phyloP scores from a whole-genome alignment of 495 filamentous ascomycete species.

The Chlorociboria aeruginascens region DNA sequence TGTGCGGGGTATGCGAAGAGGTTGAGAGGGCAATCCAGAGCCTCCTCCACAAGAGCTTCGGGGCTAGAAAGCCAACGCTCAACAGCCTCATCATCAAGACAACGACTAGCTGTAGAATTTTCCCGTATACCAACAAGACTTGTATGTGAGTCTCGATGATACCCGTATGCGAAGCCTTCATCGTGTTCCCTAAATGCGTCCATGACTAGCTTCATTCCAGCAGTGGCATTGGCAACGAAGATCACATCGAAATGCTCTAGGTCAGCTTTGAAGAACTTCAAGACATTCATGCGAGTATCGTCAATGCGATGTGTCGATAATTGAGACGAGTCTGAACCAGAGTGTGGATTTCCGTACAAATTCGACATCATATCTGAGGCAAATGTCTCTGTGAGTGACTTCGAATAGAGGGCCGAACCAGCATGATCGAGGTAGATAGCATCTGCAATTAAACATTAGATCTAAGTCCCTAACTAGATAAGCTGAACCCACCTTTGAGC shows the following conservation, averaged over 20 bases:
- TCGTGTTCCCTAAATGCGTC: conserved; percentile 57
- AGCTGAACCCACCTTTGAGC: conserved; percentile 49
- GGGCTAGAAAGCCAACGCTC: conserved; percentile 46
- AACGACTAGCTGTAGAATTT: conserved; percentile 47
- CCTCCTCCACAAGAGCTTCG: conserved; percentile 10
- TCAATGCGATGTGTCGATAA: conserved; percentile 62
- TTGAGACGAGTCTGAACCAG: conserved; percentile 70
- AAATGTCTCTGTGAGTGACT: conserved; percentile 70
- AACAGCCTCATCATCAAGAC: conserved; percentile 59
- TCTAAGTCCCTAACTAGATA: neutral
- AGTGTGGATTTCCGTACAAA: conserved; percentile 88
- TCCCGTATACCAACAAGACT: conserved; percentile 79
- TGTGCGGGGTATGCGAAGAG: conserved; percentile 84
- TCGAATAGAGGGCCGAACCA: conserved; percentile 71
- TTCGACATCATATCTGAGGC: conserved; percentile 61
- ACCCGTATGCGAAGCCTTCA: conserved; percentile 66
- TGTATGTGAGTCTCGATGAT: conserved; percentile 51
- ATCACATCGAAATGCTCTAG: conserved; percentile 77
- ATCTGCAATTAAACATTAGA: conserved; percentile 30
- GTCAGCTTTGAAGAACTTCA: conserved; percentile 75
- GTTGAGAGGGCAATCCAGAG: neutral
- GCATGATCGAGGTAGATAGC: conserved; percentile 88
- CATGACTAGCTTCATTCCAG: conserved; percentile 74
- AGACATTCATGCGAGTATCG: conserved; percentile 55
- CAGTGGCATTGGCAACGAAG: conserved; percentile 88